These are phyloP conservation scores for Syzygium jambos DNA, from an alignment of 345 rosid species.

Conservation along the genomic window DNA sequence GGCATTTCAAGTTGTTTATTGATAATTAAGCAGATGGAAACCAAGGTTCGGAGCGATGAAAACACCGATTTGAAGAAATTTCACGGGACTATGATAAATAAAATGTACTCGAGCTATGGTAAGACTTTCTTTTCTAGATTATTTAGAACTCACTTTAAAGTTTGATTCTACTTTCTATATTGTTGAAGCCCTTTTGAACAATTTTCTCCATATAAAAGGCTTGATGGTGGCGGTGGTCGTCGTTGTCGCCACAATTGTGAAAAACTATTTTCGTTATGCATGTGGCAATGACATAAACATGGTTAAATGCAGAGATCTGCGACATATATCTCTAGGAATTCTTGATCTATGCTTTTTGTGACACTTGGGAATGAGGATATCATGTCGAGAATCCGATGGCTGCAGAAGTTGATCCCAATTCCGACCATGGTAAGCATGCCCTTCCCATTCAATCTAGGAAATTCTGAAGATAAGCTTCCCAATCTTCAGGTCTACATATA, in stretches of 20 bases:
- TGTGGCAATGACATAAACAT: not conserved
- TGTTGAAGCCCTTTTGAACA: not conserved
- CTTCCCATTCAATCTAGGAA: not conserved
- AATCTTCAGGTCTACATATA: not conserved
- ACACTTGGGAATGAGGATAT: not conserved
- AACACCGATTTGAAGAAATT: not conserved
- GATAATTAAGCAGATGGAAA: not conserved
- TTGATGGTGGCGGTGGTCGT: not conserved
- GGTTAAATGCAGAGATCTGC: not conserved
- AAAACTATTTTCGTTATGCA: not conserved
- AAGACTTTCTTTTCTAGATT: not conserved
- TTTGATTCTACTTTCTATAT: not conserved
- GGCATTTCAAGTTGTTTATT: not conserved
- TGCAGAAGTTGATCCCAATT: not conserved
- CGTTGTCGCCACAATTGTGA: not conserved
- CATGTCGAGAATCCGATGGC: not conserved
- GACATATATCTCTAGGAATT: not conserved
- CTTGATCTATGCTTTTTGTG: not conserved
- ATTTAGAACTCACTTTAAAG: not conserved
- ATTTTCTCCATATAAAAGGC: not conserved
- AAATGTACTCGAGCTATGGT: not conserved
- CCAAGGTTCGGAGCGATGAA: not conserved
- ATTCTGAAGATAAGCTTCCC: not conserved
- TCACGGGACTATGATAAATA: not conserved
- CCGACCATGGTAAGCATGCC: not conserved